A percentile compares a stretch with the other conserved stretches of the same genome.
These are phyloP conservation scores for Tulasnella sp. DNA, from an alignment of 768 basidiomycete species.

Conservation along the genomic window DNA sequence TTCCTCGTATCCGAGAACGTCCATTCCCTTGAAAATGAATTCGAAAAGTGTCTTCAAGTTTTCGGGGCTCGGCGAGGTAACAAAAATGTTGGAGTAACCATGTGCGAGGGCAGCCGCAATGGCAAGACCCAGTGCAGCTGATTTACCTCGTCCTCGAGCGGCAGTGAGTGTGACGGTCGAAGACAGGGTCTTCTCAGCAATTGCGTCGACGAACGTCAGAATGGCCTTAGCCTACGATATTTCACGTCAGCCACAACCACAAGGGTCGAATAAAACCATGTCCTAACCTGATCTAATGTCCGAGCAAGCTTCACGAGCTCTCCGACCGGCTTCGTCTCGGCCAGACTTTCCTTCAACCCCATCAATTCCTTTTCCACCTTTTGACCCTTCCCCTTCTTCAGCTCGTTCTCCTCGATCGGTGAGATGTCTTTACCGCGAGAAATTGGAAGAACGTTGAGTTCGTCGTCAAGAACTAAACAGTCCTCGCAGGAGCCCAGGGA, in stretches of 20 bases:
- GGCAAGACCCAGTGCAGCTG: conserved; percentile 89
- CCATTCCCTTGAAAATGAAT: conserved; percentile 94
- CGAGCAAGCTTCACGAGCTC: conserved; percentile 84
- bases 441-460: conserved; percentile 93
- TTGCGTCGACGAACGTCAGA: conserved; percentile 89
- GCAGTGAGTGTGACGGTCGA: conserved; percentile 95
- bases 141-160: conserved; percentile 91
- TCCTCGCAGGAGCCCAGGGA: conserved; percentile 90
- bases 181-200: conserved; percentile 84
- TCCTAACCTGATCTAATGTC: conserved; percentile 75
- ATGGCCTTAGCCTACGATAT: conserved; percentile 61
- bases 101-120: conserved; percentile 88
- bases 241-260: background rate
- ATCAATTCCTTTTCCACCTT: conserved; percentile 56
- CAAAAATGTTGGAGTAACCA: conserved; percentile 95
- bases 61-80: conserved; percentile 95
- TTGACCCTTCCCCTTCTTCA: conserved; percentile 41
- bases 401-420: conserved; percentile 45
- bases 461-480: conserved; percentile 92
- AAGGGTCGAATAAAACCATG: background rate
- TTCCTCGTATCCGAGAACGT: conserved; percentile 90
- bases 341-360: conserved; percentile 67
- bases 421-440: conserved; percentile 90
- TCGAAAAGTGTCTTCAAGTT: conserved; percentile 98
- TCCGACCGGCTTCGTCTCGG: conserved; percentile 78